Evolutionary conservation across 805 yeast genomes (phyloP).

Genomic region (Pichia californica): DNA sequence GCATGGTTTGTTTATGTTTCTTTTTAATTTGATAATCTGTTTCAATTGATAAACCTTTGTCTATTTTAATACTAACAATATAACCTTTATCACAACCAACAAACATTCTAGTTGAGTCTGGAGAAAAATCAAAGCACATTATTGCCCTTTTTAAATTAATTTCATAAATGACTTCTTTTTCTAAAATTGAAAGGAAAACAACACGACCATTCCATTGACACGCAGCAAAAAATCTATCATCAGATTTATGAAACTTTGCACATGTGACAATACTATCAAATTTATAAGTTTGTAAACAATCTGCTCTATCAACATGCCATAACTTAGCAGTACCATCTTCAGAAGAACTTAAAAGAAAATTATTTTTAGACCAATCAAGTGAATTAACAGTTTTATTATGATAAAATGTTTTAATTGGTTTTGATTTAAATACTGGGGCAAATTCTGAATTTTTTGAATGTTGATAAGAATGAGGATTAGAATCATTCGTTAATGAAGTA

Average conservation of each 20-base stretch:
- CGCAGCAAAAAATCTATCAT: constrained; percentile 79
- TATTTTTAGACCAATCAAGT: constrained; percentile 83
- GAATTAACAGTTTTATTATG: constrained; percentile 69
- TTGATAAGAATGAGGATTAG: background rate
- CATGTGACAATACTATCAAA: constrained; percentile 82
- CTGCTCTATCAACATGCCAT: constrained; percentile 74
- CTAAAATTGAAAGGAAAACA: constrained; percentile 82
- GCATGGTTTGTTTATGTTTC: constrained; percentile 32
- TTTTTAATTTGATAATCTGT: constrained; percentile 42
- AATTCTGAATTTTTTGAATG: constrained; percentile 25
- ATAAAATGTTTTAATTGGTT: constrained; percentile 50
- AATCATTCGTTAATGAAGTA: background rate
- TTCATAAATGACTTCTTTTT: constrained; percentile 54
- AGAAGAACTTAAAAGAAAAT: constrained; percentile 71
- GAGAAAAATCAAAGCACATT: constrained; percentile 70
- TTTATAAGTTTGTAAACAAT: constrained; percentile 54
- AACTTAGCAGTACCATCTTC: constrained; percentile 78
- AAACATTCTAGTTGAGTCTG: constrained; percentile 51
- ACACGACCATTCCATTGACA: constrained; percentile 74
- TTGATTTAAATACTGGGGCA: constrained; percentile 75
- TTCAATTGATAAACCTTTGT: constrained; percentile 38
- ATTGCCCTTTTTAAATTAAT: constrained; percentile 54
- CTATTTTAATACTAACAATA: constrained; percentile 54
- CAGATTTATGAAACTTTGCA: constrained; percentile 74
- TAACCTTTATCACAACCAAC: constrained; percentile 81